These are phyloP conservation scores for Pythium scleroteichum DNA, from an alignment of 352 stramenopile species.

Conservation along the genomic window DNA sequence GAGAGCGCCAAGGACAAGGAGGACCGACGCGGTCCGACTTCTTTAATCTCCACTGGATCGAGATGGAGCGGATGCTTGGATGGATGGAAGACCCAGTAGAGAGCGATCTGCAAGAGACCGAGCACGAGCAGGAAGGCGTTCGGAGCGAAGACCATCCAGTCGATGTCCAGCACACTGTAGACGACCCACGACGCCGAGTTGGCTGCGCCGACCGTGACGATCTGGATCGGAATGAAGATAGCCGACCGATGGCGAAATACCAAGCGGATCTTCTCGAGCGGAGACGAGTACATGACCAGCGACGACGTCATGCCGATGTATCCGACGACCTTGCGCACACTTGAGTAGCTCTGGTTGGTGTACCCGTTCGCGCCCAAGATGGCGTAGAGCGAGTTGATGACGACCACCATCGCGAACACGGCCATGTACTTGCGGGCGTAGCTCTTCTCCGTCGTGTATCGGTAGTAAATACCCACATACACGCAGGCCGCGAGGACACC, in stretches of 20 bases:
- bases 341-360: slow-evolving; percentile 26
- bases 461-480: too few relatives aligned
- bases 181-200: slow-evolving; percentile 54
- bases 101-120: slow-evolving; percentile 34
- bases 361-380: too few relatives aligned
- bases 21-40: too few relatives aligned
- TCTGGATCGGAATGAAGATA: slow-evolving; percentile 50
- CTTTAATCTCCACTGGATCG: neutral
- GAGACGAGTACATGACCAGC: slow-evolving; percentile 50
- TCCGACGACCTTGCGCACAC: slow-evolving; percentile 41
- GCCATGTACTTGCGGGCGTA: slow-evolving; percentile 1
- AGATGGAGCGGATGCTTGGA: slow-evolving; percentile 33
- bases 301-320: slow-evolving; percentile 41
- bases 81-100: slow-evolving; percentile 49
- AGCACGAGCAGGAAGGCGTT: slow-evolving; percentile 39
- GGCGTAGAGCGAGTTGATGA: neutral
- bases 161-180: slow-evolving; percentile 40
- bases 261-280: slow-evolving; percentile 16
- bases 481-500: too few relatives aligned
- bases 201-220: slow-evolving; percentile 43
- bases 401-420: neutral
- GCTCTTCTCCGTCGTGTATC: neutral
- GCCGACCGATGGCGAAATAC: slow-evolving; percentile 46
- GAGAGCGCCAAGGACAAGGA: too few relatives aligned
- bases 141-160: slow-evolving; percentile 55